Conservation (phyloP, 306 rosid species). For the Dryas alaskensis region DNA sequence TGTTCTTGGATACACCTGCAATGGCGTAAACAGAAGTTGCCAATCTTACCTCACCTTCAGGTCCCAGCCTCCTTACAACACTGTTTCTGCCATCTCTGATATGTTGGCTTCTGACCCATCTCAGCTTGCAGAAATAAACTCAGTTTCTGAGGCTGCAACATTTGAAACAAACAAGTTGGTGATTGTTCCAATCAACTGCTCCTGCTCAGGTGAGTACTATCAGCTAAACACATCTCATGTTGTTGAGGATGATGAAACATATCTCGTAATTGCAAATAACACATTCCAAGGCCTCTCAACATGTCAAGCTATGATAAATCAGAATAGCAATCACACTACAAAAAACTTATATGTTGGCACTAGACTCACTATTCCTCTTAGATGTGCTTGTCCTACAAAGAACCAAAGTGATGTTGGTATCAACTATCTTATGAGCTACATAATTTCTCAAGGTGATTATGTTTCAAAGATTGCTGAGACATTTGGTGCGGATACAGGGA, state of each 20-base stretch:
- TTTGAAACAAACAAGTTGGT: conserved; percentile 52
- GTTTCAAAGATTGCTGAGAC: conserved; percentile 32
- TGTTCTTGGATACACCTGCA: conserved; percentile 65
- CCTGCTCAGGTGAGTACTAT: conserved; percentile 63
- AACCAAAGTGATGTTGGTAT: conserved; percentile 56
- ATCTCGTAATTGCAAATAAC: conserved; percentile 37
- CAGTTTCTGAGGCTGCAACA: conserved; percentile 42
- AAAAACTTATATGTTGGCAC: conserved; percentile 32
- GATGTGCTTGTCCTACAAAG: conserved; percentile 92
- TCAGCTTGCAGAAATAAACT: conserved; percentile 49
- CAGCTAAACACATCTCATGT: conserved; percentile 60
- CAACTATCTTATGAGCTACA: conserved; percentile 57
- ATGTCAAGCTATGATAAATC: conserved; percentile 61
- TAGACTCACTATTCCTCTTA: conserved; percentile 57
- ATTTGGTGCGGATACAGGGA: conserved; percentile 35
- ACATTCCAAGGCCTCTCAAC: conserved; percentile 74
- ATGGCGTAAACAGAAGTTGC: conserved; percentile 59
- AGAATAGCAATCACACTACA: conserved; percentile 29
- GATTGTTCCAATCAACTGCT: conserved; percentile 68
- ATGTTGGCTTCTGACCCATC: conserved; percentile 56
- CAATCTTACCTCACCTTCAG: conserved; percentile 76
- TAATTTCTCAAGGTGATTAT: conserved; percentile 37
- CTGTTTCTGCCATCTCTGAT: conserved; percentile 58
- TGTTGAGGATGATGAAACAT: conserved; percentile 30
- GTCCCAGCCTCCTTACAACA: conserved; percentile 55